phyloP scores from a whole-genome alignment of 2,329 filamentous ascomycete species.

The Penicillium sp. region DNA sequence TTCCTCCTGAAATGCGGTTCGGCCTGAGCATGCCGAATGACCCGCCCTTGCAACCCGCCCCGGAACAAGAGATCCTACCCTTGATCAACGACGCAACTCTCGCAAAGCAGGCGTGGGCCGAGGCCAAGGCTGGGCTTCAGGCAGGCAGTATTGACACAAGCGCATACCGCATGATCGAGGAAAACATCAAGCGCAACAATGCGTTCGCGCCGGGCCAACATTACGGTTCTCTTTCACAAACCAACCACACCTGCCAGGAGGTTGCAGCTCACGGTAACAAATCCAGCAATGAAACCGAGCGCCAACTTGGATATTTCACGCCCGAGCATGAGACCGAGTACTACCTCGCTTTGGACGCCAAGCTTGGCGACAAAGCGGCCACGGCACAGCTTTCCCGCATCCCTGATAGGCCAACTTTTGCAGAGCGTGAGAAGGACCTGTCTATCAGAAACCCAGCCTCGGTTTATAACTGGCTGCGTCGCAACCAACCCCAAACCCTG shows the following conservation, averaged over 20 bases:
- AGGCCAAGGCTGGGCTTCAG: constrained; percentile 41
- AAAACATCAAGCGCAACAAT: constrained; percentile 39
- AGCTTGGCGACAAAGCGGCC: constrained; percentile 46
- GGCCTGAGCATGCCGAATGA: constrained; percentile 59
- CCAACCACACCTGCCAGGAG: constrained; percentile 31
- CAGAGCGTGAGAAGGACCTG: constrained; percentile 57
- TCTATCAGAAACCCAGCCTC: constrained; percentile 79
- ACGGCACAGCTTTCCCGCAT: constrained; percentile 53
- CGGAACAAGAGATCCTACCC: constrained; percentile 42
- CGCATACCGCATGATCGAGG: constrained; percentile 43
- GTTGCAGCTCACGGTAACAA: constrained; percentile 17
- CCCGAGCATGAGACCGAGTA: constrained; percentile 48
- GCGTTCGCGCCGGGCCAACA: constrained; percentile 40
- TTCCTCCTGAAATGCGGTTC: constrained; percentile 73
- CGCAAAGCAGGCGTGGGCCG: constrained; percentile 39
- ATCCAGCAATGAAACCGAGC: constrained; percentile 27
- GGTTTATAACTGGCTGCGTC: constrained; percentile 92
- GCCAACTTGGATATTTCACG: constrained; percentile 46
- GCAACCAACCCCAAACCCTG: constrained; percentile 78
- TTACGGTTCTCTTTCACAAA: constrained; percentile 35
- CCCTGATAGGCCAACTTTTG: constrained; percentile 44
- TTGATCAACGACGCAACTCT: constrained; percentile 33
- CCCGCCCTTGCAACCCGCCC: constrained; percentile 51
- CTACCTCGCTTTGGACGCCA: constrained; percentile 45
- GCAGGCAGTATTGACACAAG: constrained; percentile 37